Evolutionary conservation across 2,329 filamentous ascomycete species (phyloP).

Genomic region (Colletotrichum sp.): DNA sequence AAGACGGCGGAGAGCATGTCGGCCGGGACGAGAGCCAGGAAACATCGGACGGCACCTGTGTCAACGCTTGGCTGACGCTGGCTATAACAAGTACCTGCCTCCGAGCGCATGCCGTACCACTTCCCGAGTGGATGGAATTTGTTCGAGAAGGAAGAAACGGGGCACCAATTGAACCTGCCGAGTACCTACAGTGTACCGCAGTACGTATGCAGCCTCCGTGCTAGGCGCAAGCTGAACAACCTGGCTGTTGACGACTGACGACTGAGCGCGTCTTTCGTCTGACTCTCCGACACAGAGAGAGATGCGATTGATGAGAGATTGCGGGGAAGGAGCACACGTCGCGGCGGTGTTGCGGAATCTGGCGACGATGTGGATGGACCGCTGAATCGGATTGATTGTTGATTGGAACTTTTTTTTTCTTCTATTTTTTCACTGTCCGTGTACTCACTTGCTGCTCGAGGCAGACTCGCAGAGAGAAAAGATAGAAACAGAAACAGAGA

Average conservation of each 20-base stretch:
- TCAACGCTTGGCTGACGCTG: background rate
- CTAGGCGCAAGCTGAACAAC: background rate
- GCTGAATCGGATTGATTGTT: slow-evolving; percentile 4
- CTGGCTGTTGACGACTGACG: background rate
- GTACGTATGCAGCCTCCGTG: background rate
- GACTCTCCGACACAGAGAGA: background rate
- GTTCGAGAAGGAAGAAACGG: slow-evolving; percentile 22
- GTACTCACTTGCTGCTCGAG: background rate
- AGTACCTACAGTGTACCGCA: background rate
- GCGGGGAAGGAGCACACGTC: slow-evolving; percentile 4
- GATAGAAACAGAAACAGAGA: background rate
- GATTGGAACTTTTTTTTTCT: background rate
- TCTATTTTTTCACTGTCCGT: background rate
- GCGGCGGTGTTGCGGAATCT: background rate
- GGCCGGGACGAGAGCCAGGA: background rate
- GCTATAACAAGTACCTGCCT: background rate
- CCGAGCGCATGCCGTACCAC: background rate
- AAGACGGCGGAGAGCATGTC: background rate
- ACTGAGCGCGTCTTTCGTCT: background rate
- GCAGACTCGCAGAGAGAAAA: background rate
- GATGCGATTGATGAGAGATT: slow-evolving; percentile 8
- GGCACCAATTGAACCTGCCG: background rate
- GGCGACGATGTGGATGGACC: background rate
- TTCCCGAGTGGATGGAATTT: background rate
- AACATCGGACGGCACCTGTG: slow-evolving; percentile 3